phyloP scores from a whole-genome alignment of 257 asterid genomes.

The Solanum piurae region DNA sequence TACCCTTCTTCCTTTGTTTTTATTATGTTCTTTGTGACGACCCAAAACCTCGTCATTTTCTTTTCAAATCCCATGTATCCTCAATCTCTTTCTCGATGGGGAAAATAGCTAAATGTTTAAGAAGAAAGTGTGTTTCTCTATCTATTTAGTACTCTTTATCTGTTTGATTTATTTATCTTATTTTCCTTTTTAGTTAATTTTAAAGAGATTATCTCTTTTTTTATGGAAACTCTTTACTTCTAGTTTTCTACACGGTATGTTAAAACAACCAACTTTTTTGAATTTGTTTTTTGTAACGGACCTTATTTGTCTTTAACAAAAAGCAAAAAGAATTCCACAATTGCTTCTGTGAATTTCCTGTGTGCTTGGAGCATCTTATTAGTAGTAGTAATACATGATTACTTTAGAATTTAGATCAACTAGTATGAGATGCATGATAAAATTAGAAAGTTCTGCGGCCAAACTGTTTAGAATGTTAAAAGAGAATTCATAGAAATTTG shows the following conservation, averaged over 20 bases:
- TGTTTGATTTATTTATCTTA: neutral
- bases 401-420: neutral
- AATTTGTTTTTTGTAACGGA: neutral
- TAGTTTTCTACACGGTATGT: neutral
- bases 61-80: neutral
- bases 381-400: no score
- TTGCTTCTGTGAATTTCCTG: no score
- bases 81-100: neutral
- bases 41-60: neutral
- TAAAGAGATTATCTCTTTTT: neutral
- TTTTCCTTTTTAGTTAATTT: neutral
- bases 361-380: no score
- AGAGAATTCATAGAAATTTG: neutral
- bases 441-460: neutral
- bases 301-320: neutral
- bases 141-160: neutral
- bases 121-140: neutral
- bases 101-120: neutral
- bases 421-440: neutral
- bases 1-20: neutral
- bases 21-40: neutral
- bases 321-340: neutral
- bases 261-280: neutral
- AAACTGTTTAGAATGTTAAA: neutral
- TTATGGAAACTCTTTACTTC: neutral